Base-by-base conservation (phyloP, 1,284 basidiomycete genomes). In the Cutaneotrichosporon curvatum region DNA sequence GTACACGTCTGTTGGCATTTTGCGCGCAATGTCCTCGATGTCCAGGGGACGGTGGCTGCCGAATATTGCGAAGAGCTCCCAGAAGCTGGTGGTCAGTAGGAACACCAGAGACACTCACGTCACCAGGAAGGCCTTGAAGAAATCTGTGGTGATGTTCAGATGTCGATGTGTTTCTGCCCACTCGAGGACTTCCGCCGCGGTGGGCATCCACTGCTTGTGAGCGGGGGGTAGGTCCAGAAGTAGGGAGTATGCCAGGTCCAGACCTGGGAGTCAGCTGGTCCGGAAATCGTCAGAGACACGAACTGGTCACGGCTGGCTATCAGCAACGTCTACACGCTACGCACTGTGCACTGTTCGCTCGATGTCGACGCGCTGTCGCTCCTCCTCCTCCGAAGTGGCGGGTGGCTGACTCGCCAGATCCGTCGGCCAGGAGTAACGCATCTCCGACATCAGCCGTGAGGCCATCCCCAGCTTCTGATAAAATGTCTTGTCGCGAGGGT, bases 381-480 rank as follows among this genome's bases (percentile, higher is more conserved):
- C 40, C 4, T 51, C 48, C 18, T 50, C 48, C 19, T 54, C 52
- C 16, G 33, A 33, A 11, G 25, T 28, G 8, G 30, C 14, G 8
- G 22, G 37, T 9, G 19, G 14, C 7, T 28, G n/a, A 0, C n/a
- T 9, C 8, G 10, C n/a, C n/a, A 20, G 41, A 3, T 44, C 30
- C 8, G 37, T 14, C 1, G 45, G 31, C 21, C 43, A 43, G 5
- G 43, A 15, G 20, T 45, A 31, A 14, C 42, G 45, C 2, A 63
- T 48, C 48, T 65, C 56, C 15, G 39, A 48, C 1, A 58, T 53
- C 10, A 57, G 40, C 1, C 62, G 43, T 4, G 58, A 51, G 1
- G 60, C 59, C 20, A 57, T 53, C 3, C 59, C 62, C 10, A 59
- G 39, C 30, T 59, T 59, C 7, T 50, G 41, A 38, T 55, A 62